phyloP scores from a whole-genome alignment of 2,329 filamentous ascomycete genomes.

The Phoma sp. region DNA sequence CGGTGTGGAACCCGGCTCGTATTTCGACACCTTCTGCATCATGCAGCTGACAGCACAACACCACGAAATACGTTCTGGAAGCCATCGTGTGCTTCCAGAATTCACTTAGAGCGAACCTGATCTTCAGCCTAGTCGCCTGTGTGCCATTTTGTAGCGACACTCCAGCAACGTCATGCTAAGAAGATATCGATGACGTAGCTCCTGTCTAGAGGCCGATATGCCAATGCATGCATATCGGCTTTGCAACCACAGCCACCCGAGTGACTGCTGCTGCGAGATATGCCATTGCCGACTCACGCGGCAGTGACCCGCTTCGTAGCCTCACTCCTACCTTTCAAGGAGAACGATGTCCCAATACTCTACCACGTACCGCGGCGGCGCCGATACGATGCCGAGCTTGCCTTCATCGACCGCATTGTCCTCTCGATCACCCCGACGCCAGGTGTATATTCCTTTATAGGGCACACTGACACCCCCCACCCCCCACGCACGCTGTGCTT shows the following conservation, averaged over 20 bases:
- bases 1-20: not conserved
- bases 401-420: conserved; percentile 38
- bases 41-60: conserved; percentile 1
- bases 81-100: not conserved
- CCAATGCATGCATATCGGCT: conserved; percentile 9
- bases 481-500: conserved; percentile 40
- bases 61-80: not conserved
- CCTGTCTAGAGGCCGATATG: conserved; percentile 6
- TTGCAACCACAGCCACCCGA: not conserved
- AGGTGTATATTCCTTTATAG: conserved; percentile 38
- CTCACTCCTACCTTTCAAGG: conserved; percentile 35
- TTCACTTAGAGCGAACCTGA: not conserved
- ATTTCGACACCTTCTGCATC: not conserved
- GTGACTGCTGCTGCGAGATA: conserved; percentile 1
- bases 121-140: not conserved
- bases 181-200: conserved; percentile 29
- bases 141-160: not conserved
- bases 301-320: conserved; percentile 36
- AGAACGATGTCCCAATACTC: conserved; percentile 43
- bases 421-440: conserved; percentile 41
- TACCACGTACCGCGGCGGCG: conserved; percentile 42
- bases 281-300: conserved; percentile 39
- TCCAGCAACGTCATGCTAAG: not conserved
- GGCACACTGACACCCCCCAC: conserved; percentile 17
- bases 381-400: conserved; percentile 35